Base-by-base conservation (phyloP, 192 early-diverging fungal genomes). In the Entomortierella beljakovae region DNA sequence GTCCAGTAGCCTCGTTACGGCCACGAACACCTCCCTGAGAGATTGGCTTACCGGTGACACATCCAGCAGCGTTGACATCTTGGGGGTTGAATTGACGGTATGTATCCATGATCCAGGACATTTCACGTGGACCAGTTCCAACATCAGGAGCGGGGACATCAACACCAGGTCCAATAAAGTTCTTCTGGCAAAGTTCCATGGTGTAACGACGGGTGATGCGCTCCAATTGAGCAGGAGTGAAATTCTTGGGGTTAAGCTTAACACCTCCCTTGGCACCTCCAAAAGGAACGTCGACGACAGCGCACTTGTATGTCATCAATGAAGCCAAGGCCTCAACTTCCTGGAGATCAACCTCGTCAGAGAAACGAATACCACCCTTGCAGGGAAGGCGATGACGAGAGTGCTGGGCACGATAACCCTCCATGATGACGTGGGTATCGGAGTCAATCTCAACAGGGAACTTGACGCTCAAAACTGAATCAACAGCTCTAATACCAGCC, bases 261-360 rank as follows among this genome's bases (percentile, higher is more conserved):
- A 95, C 90, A 63, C 93, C 93, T 75, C 93, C 93, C 83, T 95
- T 95, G 72, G 92, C 93, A 38, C 89, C 89, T 52, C 86, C 86
- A 62, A 87, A 95, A 57, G 93, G 93, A 68, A 95, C 93, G 71
- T 95, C 92, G 26, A 95, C 92, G n/a, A 93, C 90, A 57, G 93
- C 93, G 74, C 92, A 93, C 87, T 94, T 94, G 85, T 88, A 94
- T 35, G 93, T 93, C 93, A 94, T 94, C 61, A 94, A 82, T n/a
- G 92, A 88, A 22, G 93, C 91, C 57, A 94, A 87, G 9, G 93
- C 93, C 81, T 92, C 89, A 29, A 94, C 93, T 70, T 94, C 93
- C 53, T 94, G 89, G 49, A 93, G 73, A 71, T 94, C 92, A 23
- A 94, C 93, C 53, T 88, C 91, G 10, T 88, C 85, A 49, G 91